Evolutionary conservation across 2,329 filamentous ascomycete genomes (phyloP), one percentile per base, ranked within the genome.

Genomic region (Xylariaceae sp.): DNA sequence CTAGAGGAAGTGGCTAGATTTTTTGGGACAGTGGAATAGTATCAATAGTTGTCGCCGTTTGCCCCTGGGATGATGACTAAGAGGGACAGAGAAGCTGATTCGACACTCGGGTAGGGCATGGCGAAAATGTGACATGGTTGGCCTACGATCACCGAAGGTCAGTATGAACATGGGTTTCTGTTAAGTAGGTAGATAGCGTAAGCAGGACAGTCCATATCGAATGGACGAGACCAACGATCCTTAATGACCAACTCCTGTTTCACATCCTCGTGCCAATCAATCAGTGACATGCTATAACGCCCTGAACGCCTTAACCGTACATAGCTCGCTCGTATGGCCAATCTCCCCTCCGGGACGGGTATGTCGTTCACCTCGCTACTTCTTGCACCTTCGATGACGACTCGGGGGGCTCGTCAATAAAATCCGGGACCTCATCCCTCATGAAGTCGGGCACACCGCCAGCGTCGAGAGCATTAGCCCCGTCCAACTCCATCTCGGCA

Each of bases 401-500:
- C 72, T 86, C 80, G 1, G 91, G 91, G 19, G 90, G 84, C 75
- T 96, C 91, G 71, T 99, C 94, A 56, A 99, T 88, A 70, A 99
- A 97, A 50, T 91, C 85, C 26, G 89, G 89, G 54, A 89, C 83
- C 72, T 96, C 91, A 65, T 97, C 94, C 68, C 90, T 83, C 78
- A 99, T 77, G 72, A 95, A 99, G 49, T 86, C 86, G 0, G 94
- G 94, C 63, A 95, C 78, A 47, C 81, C 83, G 8, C 65, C 65
- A 30, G 75, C 76, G 48, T 72, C 73, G 40, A 72, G 78, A 4
- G 72, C 79, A 6, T 72, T 75, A 53, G 83, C 78, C 49, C 81
- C 81, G 68, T 95, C 91, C 64, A 95, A 79, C 74, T 96, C 89
- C n/a, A 90, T 87, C 74, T 99, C 94, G 65, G 96, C 87, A 1